Percentiles rank a stretch among this genome's conserved stretches.
phyloP scores from a whole-genome alignment of 1,284 basidiomycete genomes.

The Sanghuangporus weigelae region DNA sequence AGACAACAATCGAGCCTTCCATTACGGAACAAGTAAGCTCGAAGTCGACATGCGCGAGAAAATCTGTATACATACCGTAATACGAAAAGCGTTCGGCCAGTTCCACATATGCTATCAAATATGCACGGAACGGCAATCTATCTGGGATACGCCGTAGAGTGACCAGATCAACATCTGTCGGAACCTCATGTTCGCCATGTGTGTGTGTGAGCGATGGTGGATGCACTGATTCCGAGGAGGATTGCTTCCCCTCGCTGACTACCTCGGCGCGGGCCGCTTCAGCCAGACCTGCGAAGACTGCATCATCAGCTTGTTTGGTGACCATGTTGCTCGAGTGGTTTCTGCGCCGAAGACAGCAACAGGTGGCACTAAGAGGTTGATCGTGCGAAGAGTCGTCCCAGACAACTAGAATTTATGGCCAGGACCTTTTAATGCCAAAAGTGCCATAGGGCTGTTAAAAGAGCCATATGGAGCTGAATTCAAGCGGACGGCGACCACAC shows the following conservation, averaged over 20 bases:
- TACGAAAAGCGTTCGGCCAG: constrained; percentile 74
- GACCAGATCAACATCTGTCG: constrained; percentile 61
- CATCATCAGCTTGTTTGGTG: constrained; percentile 27
- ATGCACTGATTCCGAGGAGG: neutral
- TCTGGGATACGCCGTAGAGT: constrained; percentile 63
- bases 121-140: constrained; percentile 58
- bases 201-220: neutral
- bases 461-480: neutral
- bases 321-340: neutral
- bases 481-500: neutral
- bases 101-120: constrained; percentile 66
- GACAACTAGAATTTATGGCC: neutral
- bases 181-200: constrained; percentile 39
- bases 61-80: constrained; percentile 39
- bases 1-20: constrained; percentile 33
- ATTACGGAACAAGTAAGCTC: neutral
- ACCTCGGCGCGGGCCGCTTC: constrained; percentile 20
- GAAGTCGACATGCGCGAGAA: neutral
- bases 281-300: constrained; percentile 26
- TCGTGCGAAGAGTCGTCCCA: too few relatives aligned
- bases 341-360: neutral
- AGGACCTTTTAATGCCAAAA: neutral
- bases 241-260: neutral
- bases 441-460: neutral
- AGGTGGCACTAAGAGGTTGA: neutral